Base-by-base conservation (phyloP, 2,329 filamentous ascomycete species). In the Cordyceps pruinosa region DNA sequence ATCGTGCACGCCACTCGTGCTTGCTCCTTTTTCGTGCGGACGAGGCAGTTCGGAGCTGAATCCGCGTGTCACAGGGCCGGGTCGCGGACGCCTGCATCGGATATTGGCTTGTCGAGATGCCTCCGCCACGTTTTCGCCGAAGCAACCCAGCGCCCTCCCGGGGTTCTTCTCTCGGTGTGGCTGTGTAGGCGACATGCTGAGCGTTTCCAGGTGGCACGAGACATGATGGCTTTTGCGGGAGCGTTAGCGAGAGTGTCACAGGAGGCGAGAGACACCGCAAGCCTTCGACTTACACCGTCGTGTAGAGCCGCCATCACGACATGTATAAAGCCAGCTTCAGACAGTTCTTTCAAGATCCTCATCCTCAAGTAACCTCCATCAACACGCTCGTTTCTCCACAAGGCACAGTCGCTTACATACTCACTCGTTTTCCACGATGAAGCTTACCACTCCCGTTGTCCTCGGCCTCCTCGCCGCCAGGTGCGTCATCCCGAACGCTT, bases 391-490 rank as follows among this genome's bases (percentile, higher is more conserved):
- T 48, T 56, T 41, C 21, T 15, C 7, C 1, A 19, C 8, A 42
- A 35, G 17, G 15, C 4, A 39, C 37, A 41, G n/a, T 41, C 37
- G 37, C 37, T 41, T 32, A 35, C 34, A 34, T 23, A 35, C 13
- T 35, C 34, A 12, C 13, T 35, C 34, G 13, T 45, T 56, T 47
- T 35, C 26, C 54, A 51, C 17, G 15, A 57, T 57, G 55, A 57
- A 57, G 30, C 32, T 46, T 30, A 17, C 47, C 17, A 2, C 8
- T 8, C 4, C 28, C n/a, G n/a, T n/a, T n/a, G n/a, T n/a, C 25
- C 37, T 51, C 25, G 37, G 35, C 39, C 1, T 52, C 12, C 19
- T 44, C n/a, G 37, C 32, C 37, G n/a, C 26, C 19, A 53, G 28
- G 55, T 57, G n/a, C 7, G 55, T 57, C 28, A n/a, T n/a, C n/a